Evolutionary conservation across 2,329 filamentous ascomycete species (phyloP).

Genomic region (Aspergillus fijiensis): DNA sequence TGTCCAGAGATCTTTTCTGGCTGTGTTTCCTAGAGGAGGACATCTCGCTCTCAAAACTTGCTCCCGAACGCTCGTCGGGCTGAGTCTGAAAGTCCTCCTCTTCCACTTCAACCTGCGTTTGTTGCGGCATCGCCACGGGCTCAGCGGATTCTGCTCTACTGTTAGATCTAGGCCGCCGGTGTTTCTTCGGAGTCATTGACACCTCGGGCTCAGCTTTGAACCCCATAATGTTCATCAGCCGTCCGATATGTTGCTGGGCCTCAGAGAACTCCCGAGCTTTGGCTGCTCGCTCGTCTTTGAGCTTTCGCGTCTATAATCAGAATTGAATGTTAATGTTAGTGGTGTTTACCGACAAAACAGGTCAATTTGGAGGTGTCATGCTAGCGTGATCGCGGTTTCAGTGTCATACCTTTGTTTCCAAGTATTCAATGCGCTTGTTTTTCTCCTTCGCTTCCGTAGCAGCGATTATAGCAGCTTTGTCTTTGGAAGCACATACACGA

Average conservation of each 20-base stretch:
- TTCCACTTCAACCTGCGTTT: constrained; percentile 18
- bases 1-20: constrained; percentile 31
- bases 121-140: constrained; percentile 11
- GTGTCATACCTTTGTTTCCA: constrained; percentile 35
- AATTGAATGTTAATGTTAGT: background rate
- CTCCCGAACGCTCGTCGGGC: constrained; percentile 11
- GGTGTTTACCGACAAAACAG: background rate
- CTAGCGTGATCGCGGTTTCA: background rate
- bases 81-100: constrained; percentile 21
- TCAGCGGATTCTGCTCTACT: constrained; percentile 9
- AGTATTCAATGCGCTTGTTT: constrained; percentile 30
- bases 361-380: background rate
- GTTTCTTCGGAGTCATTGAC: constrained; percentile 17
- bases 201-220: constrained; percentile 27
- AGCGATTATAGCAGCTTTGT: constrained; percentile 24
- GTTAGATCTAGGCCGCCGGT: constrained; percentile 18
- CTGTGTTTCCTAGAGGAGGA: constrained; percentile 23
- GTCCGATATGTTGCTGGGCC: constrained; percentile 40
- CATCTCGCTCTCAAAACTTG: constrained; percentile 24
- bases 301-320: constrained; percentile 30
- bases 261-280: constrained; percentile 42
- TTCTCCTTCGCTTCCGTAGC: constrained; percentile 32
- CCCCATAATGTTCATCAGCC: constrained; percentile 41
- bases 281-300: constrained; percentile 36
- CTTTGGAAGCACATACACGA: constrained; percentile 27